Evolutionary conservation across 768 basidiomycete genomes (phyloP).

Genomic region (Mycena crocata): DNA sequence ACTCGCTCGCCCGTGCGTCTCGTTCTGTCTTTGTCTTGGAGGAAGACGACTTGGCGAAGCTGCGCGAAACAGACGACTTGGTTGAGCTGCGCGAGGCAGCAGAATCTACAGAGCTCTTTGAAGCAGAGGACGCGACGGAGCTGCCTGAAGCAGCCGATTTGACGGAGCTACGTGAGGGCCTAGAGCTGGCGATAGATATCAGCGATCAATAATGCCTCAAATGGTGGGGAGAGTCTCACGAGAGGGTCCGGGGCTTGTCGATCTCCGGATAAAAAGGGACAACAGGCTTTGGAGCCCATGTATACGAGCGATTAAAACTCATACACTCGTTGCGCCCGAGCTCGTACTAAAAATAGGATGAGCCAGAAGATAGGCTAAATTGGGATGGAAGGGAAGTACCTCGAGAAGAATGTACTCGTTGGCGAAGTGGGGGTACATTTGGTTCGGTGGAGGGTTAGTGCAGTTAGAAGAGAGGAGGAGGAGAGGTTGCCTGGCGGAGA

Average conservation of each 20-base stretch:
- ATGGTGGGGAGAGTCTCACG: constrained; percentile 4
- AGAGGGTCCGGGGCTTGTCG: constrained; percentile 7
- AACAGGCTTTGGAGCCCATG: background rate
- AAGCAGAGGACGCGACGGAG: background rate
- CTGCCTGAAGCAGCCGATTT: no score
- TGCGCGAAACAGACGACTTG: no score
- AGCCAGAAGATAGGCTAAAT: background rate
- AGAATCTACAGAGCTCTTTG: no score
- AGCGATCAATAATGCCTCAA: background rate
- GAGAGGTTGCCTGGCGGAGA: background rate
- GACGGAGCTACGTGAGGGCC: constrained; percentile 1
- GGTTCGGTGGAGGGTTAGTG: no score
- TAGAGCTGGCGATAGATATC: background rate
- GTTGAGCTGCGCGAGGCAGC: constrained; percentile 1
- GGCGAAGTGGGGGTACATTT: constrained; percentile 26
- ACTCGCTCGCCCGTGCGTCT: constrained; percentile 3
- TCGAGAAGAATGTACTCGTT: constrained; percentile 23
- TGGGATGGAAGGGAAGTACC: background rate
- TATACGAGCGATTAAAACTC: background rate
- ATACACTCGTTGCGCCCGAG: constrained; percentile 14
- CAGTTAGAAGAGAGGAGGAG: background rate
- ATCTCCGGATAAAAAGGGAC: background rate
- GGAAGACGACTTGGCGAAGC: background rate
- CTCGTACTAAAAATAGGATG: constrained; percentile 16
- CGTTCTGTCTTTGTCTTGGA: background rate